A percentile compares a stretch with the other conserved stretches of the same genome.
These are phyloP conservation scores for Gossypium schwendimanii DNA, from an alignment of 441 rosid species.

Conservation along the genomic window DNA sequence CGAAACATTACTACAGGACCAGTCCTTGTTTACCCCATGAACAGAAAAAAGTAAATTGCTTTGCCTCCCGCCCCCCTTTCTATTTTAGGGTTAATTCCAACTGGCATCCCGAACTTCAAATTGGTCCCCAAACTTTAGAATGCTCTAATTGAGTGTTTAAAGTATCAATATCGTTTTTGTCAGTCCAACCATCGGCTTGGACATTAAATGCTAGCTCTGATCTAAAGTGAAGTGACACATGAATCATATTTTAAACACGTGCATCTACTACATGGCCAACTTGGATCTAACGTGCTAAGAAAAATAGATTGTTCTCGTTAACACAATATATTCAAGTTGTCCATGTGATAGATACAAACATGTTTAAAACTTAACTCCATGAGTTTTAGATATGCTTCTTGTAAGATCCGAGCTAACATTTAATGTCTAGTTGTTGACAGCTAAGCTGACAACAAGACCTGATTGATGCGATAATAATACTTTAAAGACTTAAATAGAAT, in stretches of 20 bases:
- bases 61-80: neutral
- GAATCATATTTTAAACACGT: neutral
- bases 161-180: neutral
- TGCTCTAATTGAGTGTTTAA: neutral
- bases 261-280: neutral
- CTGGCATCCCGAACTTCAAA: neutral
- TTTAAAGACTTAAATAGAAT: neutral
- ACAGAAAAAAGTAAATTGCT: slow-evolving; percentile 50
- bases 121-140: neutral
- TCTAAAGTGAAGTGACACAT: neutral
- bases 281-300: neutral
- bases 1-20: slow-evolving; percentile 61
- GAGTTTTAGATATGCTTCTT: too few relatives aligned
- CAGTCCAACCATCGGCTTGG: neutral
- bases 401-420: too few relatives aligned
- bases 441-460: too few relatives aligned
- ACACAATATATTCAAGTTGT: too few relatives aligned
- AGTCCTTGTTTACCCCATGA: slow-evolving; percentile 77
- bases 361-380: too few relatives aligned
- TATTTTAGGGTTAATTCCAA: neutral
- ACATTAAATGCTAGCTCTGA: neutral
- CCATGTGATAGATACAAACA: too few relatives aligned
- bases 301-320: too few relatives aligned
- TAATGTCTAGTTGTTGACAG: too few relatives aligned
- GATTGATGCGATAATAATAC: neutral